These are phyloP conservation scores for Citrullus mucosospermus DNA, from an alignment of 306 rosid genomes.

Conservation along the genomic window DNA sequence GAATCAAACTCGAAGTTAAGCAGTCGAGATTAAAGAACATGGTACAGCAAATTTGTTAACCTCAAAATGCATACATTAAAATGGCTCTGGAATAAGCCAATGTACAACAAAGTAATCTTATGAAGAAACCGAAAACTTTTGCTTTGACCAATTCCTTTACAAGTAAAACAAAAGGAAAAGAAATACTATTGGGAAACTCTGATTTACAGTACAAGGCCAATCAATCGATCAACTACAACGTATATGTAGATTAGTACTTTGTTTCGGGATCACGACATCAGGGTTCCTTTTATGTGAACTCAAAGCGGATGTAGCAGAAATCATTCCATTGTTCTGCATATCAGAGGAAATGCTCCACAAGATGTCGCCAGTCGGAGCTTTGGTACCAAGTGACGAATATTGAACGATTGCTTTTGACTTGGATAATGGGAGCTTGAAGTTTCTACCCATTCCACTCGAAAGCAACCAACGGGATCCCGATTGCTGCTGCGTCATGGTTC, in stretches of 20 bases:
- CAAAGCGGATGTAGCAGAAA: constrained; percentile 7
- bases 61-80: not conserved
- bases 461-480: constrained; percentile 61
- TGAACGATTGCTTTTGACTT: constrained; percentile 33
- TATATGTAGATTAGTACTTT: not conserved
- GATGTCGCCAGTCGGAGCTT: constrained; percentile 24
- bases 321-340: constrained; percentile 10
- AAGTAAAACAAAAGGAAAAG: not conserved
- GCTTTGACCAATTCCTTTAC: not conserved
- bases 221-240: not conserved
- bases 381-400: constrained; percentile 17
- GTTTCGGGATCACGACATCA: constrained; percentile 31
- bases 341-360: constrained; percentile 64
- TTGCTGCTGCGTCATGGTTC: constrained; percentile 36
- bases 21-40: not conserved
- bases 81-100: not conserved
- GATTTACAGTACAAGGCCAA: not conserved
- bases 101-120: not conserved
- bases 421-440: constrained; percentile 28
- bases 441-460: constrained; percentile 39
- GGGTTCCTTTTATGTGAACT: constrained; percentile 46
- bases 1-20: not conserved
- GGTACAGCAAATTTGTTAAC: not conserved
- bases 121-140: not conserved
- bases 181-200: not conserved